Base-by-base conservation (phyloP, 257 asterid genomes). In the Solanum infundibuliforme region DNA sequence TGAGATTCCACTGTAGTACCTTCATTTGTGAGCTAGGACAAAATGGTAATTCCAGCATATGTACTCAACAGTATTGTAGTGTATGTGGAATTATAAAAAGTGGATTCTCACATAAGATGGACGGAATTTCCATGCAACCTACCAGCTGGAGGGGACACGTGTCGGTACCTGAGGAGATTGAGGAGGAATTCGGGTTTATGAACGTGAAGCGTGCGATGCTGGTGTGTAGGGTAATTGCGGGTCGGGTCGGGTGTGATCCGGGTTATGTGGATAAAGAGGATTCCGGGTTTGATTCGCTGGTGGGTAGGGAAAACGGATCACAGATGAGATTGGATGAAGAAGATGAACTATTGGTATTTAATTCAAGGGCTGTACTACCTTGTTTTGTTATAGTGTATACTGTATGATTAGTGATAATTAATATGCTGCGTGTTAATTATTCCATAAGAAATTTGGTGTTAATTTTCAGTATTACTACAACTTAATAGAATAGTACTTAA, bases 321-420 rank as follows among this genome's bases (percentile, higher is more conserved):
- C 88, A 83, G 5, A 4, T 75, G 5, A 92, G 92, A 73, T 87
- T 87, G 68, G 95, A 90, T 34, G 95, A 90, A 35, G 95, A 92
- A 69, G 98, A 96, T 79, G 98, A 95, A 91, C 88, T 96, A 62
- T 46, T 95, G 93, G 98, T 96, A 7, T 93, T 92, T 85, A 94
- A 92, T 93, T 94, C 98, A 0, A 91, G 93, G 94, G 99, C 99
- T 31, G 97, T 96, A 29, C 98, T 96, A 90, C 99, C 99, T 60
- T 96, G 99, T 90, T 96, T 96, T 89, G 95, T 93, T 18, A 94
- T 96, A n/a, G 93, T 95, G 86, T 96, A 95, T 87, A 93, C 93
- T 13, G 92, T 93, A 83, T 93, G 91, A 88, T 35, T 13, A 34
- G 5, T 32, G 36, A 29, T 65, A 35, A 35, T 23, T 38, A 87